Percentiles rank a stretch among this genome's conserved stretches.
These are phyloP conservation scores for Barnettozyma vustinii DNA, from an alignment of 805 yeast species.

Conservation along the genomic window DNA sequence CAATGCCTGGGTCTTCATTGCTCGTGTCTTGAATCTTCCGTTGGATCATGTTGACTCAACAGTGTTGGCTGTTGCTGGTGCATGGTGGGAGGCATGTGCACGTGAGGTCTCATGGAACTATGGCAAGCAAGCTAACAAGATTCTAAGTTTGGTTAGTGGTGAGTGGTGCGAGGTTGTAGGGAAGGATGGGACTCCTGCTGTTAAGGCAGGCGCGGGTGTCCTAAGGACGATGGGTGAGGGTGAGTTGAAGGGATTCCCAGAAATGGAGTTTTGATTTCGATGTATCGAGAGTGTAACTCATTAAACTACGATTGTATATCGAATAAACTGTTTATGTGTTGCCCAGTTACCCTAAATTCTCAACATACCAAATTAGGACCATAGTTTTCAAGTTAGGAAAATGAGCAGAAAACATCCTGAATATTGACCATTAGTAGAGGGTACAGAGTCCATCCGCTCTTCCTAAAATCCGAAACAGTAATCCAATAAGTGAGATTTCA, in stretches of 20 bases:
- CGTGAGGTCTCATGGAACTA: slow-evolving; percentile 47
- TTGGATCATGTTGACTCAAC: slow-evolving; percentile 48
- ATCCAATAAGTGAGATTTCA: too few species aligned
- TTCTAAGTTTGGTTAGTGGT: slow-evolving; percentile 41
- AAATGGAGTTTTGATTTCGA: slow-evolving; percentile 21
- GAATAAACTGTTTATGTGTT: too few species aligned
- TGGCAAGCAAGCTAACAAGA: slow-evolving; percentile 66
- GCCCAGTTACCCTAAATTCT: too few species aligned
- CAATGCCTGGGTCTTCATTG: slow-evolving; percentile 65
- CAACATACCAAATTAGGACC: too few species aligned
- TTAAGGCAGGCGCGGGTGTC: slow-evolving; percentile 73
- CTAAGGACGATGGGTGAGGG: slow-evolving; percentile 71
- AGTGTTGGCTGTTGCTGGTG: slow-evolving; percentile 65
- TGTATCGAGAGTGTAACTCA: background rate
- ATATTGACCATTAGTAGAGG: too few species aligned
- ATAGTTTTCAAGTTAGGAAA: too few species aligned
- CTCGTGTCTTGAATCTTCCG: slow-evolving; percentile 62
- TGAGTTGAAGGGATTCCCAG: slow-evolving; percentile 34
- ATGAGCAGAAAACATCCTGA: too few species aligned
- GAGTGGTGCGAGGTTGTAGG: slow-evolving; percentile 50
- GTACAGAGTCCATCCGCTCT: too few species aligned
- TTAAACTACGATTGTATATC: too few species aligned
- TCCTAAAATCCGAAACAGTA: too few species aligned
- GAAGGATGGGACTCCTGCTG: slow-evolving; percentile 31
- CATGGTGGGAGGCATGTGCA: slow-evolving; percentile 92